Evolutionary conservation across 2,329 filamentous ascomycete genomes (phyloP).

Genomic region (Pochonia chlamydosporia): DNA sequence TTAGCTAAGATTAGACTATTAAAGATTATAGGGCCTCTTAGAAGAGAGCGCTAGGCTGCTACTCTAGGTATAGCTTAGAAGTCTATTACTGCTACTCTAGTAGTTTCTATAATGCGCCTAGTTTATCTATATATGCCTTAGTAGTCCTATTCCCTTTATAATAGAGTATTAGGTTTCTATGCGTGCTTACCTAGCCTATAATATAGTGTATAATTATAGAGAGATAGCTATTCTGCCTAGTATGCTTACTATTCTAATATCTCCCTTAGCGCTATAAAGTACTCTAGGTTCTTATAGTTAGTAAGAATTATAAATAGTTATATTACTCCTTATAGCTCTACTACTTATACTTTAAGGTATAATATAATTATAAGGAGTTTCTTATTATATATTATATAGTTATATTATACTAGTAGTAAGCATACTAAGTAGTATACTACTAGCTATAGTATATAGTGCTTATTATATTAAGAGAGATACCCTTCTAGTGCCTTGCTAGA

Average conservation of each 20-base stretch:
- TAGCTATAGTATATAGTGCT: constrained; percentile 5
- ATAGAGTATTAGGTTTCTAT: background rate
- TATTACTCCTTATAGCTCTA: constrained; percentile 3
- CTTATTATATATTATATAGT: constrained; percentile 12
- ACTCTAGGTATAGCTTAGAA: background rate
- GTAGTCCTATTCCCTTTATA: background rate
- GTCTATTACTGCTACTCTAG: background rate
- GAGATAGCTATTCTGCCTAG: background rate
- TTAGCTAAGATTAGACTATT: background rate
- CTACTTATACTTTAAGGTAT: constrained; percentile 7
- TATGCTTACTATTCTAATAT: background rate
- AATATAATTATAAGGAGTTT: constrained; percentile 9
- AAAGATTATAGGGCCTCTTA: background rate
- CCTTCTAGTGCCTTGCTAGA: background rate
- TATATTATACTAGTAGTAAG: constrained; percentile 3
- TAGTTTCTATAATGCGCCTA: constrained; percentile 4
- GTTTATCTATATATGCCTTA: constrained; percentile 1
- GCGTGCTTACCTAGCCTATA: constrained; percentile 1
- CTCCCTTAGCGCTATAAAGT: constrained; percentile 7
- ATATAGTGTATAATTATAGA: background rate
- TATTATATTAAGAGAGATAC: constrained; percentile 3
- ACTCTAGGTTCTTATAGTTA: constrained; percentile 11
- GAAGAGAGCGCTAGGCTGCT: background rate
- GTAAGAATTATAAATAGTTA: constrained; percentile 8
- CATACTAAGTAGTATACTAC: constrained; percentile 5